Conservation (phyloP, 1,139 yeast genomes). For the Kluyveromyces sp. region DNA sequence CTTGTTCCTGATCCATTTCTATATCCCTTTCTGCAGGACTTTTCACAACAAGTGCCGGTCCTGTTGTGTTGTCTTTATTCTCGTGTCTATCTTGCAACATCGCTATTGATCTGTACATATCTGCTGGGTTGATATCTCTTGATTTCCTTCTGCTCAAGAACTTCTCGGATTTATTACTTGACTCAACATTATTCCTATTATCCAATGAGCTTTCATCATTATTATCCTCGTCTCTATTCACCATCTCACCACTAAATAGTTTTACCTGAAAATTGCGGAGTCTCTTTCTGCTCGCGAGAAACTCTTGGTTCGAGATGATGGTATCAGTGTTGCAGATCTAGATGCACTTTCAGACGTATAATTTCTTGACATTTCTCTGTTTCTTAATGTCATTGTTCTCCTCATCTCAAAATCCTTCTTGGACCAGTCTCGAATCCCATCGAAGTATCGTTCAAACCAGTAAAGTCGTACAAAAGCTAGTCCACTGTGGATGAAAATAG, state of each 20-base stretch:
- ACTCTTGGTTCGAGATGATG: neutral
- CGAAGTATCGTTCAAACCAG: conserved; percentile 86
- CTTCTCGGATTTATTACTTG: conserved; percentile 13
- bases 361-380: conserved; percentile 43
- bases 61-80: conserved; percentile 43
- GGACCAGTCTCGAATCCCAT: conserved; percentile 67
- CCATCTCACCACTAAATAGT: conserved; percentile 29
- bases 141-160: conserved; percentile 31
- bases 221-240: conserved; percentile 24
- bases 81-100: conserved; percentile 54
- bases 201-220: neutral
- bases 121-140: conserved; percentile 65
- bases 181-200: neutral
- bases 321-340: neutral
- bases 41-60: conserved; percentile 73
- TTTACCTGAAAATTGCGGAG: conserved; percentile 27
- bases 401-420: conserved; percentile 73
- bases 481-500: conserved; percentile 80
- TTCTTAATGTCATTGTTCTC: conserved; percentile 53
- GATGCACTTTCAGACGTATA: conserved; percentile 23
- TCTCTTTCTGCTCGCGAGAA: conserved; percentile 6
- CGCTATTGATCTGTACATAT: conserved; percentile 75
- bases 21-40: conserved; percentile 62
- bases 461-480: conserved; percentile 73
- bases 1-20: conserved; percentile 3